Evolutionary conservation across 306 rosid genomes (phyloP), one percentile per base, ranked within the genome.

Genomic region (Castanea sativa): DNA sequence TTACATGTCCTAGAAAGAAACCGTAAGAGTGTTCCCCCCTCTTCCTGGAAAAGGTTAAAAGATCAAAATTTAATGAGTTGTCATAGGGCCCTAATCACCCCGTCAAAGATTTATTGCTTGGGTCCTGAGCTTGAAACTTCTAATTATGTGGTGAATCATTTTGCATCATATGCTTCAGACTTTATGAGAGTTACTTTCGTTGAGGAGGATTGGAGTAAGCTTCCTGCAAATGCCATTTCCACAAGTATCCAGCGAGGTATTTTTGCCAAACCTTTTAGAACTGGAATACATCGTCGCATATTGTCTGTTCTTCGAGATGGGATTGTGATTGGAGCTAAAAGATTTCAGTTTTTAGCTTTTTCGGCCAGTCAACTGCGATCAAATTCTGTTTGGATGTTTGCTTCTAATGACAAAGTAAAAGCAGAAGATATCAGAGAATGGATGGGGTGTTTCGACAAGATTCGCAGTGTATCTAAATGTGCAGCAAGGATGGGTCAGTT

Each of bases 401-500:
- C 99, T 86, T 94, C 97, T 30, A 94, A 87, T 83, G 92, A 92
- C 69, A 73, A 73, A 70, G 80, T 94, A 74, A 91, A 84, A 81
- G 95, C 99, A 8, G 91, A 84, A 78, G 91, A 89, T 81, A 90
- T 94, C 71, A 86, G 97, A 81, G 87, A 92, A 79, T 94, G 97
- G 99, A 94, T 94, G 97, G 99, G 99, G 77, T 85, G 91, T 85
- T 92, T 94, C 85, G 88, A 74, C 35, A 88, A 85, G 81, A 94
- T 94, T 75, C 93, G 91, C 11, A 94, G 95, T 41, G 75, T 94
- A 45, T 94, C 99, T 43, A 94, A 92, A 86, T 94, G 99, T 79
- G 99, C 97, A 20, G 97, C 99, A 52, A 88, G 99, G 87, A 94
- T 92, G 99, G 99, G 99, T 77, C 99, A 94, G 84, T 79, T 94